Base-by-base conservation (phyloP, 768 basidiomycete species). In the Kockovaella imperatae region DNA sequence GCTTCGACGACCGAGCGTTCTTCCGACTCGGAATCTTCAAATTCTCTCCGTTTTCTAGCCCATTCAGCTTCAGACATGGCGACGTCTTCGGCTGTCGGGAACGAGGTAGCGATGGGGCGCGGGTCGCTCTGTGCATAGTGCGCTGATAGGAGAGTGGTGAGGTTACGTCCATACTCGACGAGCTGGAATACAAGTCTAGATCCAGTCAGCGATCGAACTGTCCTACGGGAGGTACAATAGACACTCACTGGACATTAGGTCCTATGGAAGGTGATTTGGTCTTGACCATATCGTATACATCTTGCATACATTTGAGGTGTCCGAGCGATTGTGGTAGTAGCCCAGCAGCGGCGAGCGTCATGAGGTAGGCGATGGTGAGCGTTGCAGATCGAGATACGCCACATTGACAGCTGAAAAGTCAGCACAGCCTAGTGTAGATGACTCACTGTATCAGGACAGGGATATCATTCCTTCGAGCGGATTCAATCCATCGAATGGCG, bases 391-490 rank as follows among this genome's bases (percentile, higher is more conserved):
- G 50, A 8, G 70, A 71, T 8, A 71, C 60, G 28, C 70, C 70
- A 39, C 66, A 68, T 57, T 71, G 70, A 45, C 70, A 71, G 45
- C 70, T 71, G 41, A 3, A 48, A 17, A 24, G 49, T 44, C 24
- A 39, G 8, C 18, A 8, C 38, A 53, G 30, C 42, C 45, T 32
- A 20, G 28, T n/a, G n/a, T n/a, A n/a, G 14, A 5, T 13, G 13
- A 64, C 67, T 58, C 47, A 71, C 70, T 71, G 70, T 23, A 71
- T 67, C 39, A 71, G 41, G 4, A 71, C 61, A 2, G 68, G 64
- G n/a, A 54, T 45, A 10, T 57, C 58, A 14, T 32, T 28, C 20
- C 39, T 47, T 47, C 68, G 34, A 1, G 54, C 70, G 11, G 29
- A 25, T 40, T 62, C 64, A 36, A 69, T 56, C 56, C 56, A 68